Conservation (phyloP, 305 asterid genomes). For the Fraxinus angustifolia region DNA sequence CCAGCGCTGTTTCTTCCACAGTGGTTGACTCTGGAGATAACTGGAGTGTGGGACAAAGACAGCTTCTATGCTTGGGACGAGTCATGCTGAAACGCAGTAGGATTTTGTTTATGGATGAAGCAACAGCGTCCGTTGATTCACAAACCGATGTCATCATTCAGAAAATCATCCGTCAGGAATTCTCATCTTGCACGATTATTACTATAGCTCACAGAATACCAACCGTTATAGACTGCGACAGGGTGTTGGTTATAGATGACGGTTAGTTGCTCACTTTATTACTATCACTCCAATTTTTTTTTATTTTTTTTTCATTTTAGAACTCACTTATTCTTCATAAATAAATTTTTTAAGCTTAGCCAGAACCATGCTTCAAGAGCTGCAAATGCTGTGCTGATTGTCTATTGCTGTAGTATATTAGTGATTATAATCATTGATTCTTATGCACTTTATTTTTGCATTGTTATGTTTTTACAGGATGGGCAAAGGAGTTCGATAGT, state of each 20-base stretch:
- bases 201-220: slow-evolving; percentile 65
- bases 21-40: slow-evolving; percentile 68
- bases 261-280: slow-evolving; percentile 32
- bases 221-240: slow-evolving; percentile 51
- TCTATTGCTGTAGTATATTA: background rate
- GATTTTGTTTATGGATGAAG: slow-evolving; percentile 60
- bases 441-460: background rate
- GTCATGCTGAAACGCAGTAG: slow-evolving; percentile 51
- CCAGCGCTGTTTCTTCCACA: background rate
- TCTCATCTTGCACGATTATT: slow-evolving; percentile 46
- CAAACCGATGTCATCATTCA: slow-evolving; percentile 53
- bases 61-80: slow-evolving; percentile 65
- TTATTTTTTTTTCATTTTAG: background rate
- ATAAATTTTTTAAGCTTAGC: background rate
- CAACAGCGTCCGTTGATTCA: slow-evolving; percentile 68
- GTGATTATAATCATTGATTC: background rate
- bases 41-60: slow-evolving; percentile 68
- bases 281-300: background rate
- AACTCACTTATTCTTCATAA: background rate
- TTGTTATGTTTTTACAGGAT: slow-evolving; percentile 29
- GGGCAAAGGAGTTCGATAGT: slow-evolving; percentile 49
- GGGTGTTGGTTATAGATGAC: slow-evolving; percentile 45
- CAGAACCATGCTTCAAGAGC: background rate
- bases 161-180: slow-evolving; percentile 51
- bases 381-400: background rate